Conservation (phyloP, 331 rosid genomes). For the Stylosanthes scabra region DNA sequence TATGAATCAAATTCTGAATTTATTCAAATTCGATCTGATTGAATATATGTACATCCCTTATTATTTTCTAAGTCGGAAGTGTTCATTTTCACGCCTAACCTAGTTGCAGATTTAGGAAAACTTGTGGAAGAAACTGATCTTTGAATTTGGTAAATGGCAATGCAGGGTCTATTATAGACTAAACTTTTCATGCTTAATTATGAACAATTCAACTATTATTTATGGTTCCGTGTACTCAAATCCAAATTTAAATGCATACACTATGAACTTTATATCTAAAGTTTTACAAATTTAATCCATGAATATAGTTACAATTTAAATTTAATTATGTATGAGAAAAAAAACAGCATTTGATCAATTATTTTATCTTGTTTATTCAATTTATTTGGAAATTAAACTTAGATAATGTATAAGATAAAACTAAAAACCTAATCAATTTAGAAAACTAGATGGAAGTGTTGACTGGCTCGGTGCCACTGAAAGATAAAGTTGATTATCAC, state of each 20-base stretch:
- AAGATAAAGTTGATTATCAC: background rate
- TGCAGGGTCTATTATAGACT: background rate
- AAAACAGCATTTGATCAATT: background rate
- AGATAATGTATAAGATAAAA: background rate
- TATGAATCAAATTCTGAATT: too few relatives aligned
- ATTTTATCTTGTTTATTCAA: background rate
- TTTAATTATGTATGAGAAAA: too few relatives aligned
- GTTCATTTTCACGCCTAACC: too few relatives aligned
- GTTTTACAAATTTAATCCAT: background rate
- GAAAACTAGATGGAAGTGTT: background rate
- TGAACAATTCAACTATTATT: background rate
- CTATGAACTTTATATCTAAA: background rate
- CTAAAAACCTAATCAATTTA: background rate
- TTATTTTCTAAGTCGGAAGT: too few relatives aligned
- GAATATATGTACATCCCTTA: too few relatives aligned
- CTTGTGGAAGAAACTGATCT: too few relatives aligned
- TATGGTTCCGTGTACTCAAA: background rate
- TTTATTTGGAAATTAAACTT: background rate
- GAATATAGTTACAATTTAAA: too few relatives aligned
- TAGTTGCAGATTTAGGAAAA: too few relatives aligned
- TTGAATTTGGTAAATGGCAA: too few relatives aligned
- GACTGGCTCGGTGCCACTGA: background rate
- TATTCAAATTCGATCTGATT: too few relatives aligned
- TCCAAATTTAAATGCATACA: too few relatives aligned
- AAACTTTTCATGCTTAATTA: background rate